Evolutionary conservation across 495 filamentous ascomycete species (phyloP).

Genomic region (Penicillium canescens): DNA sequence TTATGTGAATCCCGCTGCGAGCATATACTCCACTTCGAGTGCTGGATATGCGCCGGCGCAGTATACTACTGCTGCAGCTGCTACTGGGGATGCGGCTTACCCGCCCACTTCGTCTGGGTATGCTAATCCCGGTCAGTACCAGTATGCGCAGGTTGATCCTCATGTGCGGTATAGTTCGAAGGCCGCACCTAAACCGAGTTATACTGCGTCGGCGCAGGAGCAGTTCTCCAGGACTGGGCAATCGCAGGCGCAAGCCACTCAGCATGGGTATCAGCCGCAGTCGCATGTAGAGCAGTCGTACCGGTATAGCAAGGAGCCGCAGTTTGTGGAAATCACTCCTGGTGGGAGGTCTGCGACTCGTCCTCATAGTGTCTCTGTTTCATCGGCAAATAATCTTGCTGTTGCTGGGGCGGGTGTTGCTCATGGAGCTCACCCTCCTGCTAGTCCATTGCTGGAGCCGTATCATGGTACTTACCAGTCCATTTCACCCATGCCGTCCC

Average conservation of each 20-base stretch:
- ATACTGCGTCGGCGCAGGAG: conserved; percentile 24
- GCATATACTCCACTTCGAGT: conserved; percentile 17
- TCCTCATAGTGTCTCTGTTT: conserved; percentile 39
- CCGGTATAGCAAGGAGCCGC: conserved; percentile 28
- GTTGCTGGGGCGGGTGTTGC: conserved; percentile 21
- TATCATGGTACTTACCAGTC: conserved; percentile 95
- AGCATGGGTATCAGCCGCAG: conserved; percentile 23
- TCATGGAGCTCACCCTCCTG: conserved; percentile 53
- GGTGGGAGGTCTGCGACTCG: conserved; percentile 32
- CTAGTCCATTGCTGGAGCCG: conserved; percentile 85
- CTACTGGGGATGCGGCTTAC: conserved; percentile 11
- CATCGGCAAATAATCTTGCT: conserved; percentile 39
- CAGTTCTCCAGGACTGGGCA: conserved; percentile 19
- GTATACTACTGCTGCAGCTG: conserved; percentile 30
- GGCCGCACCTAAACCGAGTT: conserved; percentile 21
- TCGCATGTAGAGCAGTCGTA: conserved; percentile 1
- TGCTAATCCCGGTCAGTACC: conserved; percentile 34
- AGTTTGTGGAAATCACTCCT: conserved; percentile 46
- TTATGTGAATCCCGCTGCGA: conserved; percentile 19
- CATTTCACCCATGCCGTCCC: conserved; percentile 92
- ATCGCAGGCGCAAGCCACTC: conserved; percentile 15
- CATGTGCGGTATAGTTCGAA: conserved; percentile 48
- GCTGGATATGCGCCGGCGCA: conserved; percentile 23
- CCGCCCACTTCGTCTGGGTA: conserved; percentile 22
- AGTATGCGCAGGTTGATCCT: conserved; percentile 46